phyloP scores from a whole-genome alignment of 2,329 filamentous ascomycete genomes.

The Westerdykella ornata region DNA sequence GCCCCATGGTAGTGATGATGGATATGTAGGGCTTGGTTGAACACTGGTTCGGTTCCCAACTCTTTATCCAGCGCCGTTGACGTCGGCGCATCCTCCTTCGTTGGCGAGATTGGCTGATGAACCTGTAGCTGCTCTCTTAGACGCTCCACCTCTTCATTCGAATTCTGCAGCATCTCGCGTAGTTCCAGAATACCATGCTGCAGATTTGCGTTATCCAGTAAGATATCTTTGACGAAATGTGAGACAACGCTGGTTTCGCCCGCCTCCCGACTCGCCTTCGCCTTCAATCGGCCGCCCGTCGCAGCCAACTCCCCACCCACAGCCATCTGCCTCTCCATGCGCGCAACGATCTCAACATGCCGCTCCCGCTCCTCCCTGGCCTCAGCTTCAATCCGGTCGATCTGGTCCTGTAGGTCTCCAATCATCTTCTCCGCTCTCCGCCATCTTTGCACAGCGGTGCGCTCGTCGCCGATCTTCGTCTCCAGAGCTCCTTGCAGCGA shows the following conservation, averaged over 20 bases:
- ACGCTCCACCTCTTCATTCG: constrained; percentile 87
- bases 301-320: constrained; percentile 77
- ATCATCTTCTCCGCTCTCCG: constrained; percentile 76
- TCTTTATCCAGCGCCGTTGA: constrained; percentile 62
- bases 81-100: constrained; percentile 33
- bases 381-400: constrained; percentile 83
- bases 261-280: constrained; percentile 55
- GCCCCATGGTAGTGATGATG: constrained; percentile 88
- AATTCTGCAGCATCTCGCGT: constrained; percentile 80
- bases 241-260: constrained; percentile 69
- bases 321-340: constrained; percentile 75
- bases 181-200: constrained; percentile 89
- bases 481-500: constrained; percentile 61
- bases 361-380: constrained; percentile 71
- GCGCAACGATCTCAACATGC: constrained; percentile 70
- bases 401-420: constrained; percentile 71
- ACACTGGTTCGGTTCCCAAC: constrained; percentile 44
- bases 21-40: constrained; percentile 65
- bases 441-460: constrained; percentile 74
- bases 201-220: constrained; percentile 90
- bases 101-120: constrained; percentile 60
- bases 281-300: constrained; percentile 71
- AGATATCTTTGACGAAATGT: constrained; percentile 89
- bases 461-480: constrained; percentile 65
- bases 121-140: constrained; percentile 73